Conservation (phyloP, 2,329 filamentous ascomycete species). For the Ceratocystis variospora region DNA sequence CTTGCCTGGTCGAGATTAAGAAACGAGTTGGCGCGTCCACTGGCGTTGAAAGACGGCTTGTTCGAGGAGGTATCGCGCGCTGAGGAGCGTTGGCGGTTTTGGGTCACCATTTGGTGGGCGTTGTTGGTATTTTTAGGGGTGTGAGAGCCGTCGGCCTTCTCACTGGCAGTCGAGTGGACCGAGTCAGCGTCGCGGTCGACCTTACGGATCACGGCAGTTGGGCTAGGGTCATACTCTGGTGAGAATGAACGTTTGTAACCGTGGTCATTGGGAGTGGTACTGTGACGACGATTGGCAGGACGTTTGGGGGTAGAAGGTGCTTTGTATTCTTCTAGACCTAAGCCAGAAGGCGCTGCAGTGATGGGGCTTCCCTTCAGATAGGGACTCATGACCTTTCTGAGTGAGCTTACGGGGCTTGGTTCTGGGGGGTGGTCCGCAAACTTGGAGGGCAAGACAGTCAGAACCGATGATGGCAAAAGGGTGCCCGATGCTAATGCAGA, state of each 20-base stretch:
- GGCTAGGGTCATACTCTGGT: slow-evolving; percentile 59
- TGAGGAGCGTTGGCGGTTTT: slow-evolving; percentile 9
- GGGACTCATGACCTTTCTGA: slow-evolving; percentile 76
- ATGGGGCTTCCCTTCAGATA: slow-evolving; percentile 40
- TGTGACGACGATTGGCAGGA: slow-evolving; percentile 9
- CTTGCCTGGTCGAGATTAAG: slow-evolving; percentile 36
- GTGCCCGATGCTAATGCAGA: slow-evolving; percentile 8
- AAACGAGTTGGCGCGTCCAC: slow-evolving; percentile 35
- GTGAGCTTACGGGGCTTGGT: slow-evolving; percentile 60
- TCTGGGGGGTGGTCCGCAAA: slow-evolving; percentile 27
- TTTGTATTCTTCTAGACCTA: slow-evolving; percentile 13
- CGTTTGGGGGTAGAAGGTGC: slow-evolving; percentile 15
- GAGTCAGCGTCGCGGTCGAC: slow-evolving; percentile 37
- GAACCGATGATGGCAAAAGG: slow-evolving; percentile 24
- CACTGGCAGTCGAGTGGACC: slow-evolving; percentile 20
- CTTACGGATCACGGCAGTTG: slow-evolving; percentile 56
- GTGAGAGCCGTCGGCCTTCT: slow-evolving; percentile 6
- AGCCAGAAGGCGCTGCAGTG: slow-evolving; percentile 6
- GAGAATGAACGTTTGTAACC: slow-evolving; percentile 49
- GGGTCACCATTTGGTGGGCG: neutral
- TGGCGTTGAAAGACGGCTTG: slow-evolving; percentile 24
- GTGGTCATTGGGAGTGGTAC: slow-evolving; percentile 17
- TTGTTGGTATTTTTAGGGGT: neutral
- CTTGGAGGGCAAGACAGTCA: slow-evolving; percentile 28
- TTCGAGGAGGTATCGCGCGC: slow-evolving; percentile 27